Evolutionary conservation across 495 filamentous ascomycete genomes (phyloP).

Genomic region (Pseudomonodictys pantanalensis): DNA sequence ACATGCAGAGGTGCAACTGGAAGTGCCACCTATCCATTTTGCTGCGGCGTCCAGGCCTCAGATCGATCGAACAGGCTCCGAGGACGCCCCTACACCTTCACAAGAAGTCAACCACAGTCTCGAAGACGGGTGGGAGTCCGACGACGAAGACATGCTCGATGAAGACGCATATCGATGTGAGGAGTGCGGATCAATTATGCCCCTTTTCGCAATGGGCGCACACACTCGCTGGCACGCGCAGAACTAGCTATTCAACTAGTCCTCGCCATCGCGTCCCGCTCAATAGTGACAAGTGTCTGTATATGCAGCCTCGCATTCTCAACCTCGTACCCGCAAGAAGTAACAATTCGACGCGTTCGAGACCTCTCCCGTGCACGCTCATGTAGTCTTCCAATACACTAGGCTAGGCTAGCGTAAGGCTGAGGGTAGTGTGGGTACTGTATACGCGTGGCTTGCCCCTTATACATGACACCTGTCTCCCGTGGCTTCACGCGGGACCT

Average conservation of each 20-base stretch:
- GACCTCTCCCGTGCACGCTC: too few relatives aligned
- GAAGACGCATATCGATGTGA: slow-evolving; percentile 47
- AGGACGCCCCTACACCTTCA: slow-evolving; percentile 21
- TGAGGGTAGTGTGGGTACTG: too few relatives aligned
- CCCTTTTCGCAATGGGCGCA: slow-evolving; percentile 67
- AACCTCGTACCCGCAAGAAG: too few relatives aligned
- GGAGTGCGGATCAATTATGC: slow-evolving; percentile 62
- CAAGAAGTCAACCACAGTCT: slow-evolving; percentile 35
- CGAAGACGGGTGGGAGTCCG: slow-evolving; percentile 49
- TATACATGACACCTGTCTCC: too few relatives aligned
- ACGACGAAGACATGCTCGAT: slow-evolving; percentile 41
- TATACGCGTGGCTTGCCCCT: too few relatives aligned
- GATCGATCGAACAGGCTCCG: slow-evolving; percentile 8
- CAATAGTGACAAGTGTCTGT: too few relatives aligned
- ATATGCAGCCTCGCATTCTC: too few relatives aligned
- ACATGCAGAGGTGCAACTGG: slow-evolving; percentile 1
- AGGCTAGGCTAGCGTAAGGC: too few relatives aligned
- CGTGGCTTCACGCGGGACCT: too few relatives aligned
- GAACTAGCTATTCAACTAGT: slow-evolving; percentile 19
- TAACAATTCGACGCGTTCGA: too few relatives aligned
- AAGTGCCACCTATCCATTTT: background rate
- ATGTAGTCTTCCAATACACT: too few relatives aligned
- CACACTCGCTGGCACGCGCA: slow-evolving; percentile 68
- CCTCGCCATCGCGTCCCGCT: background rate
- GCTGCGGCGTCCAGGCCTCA: background rate